phyloP scores from a whole-genome alignment of 176 grass and related monocot genomes.

The Oryza rufipogon region DNA sequence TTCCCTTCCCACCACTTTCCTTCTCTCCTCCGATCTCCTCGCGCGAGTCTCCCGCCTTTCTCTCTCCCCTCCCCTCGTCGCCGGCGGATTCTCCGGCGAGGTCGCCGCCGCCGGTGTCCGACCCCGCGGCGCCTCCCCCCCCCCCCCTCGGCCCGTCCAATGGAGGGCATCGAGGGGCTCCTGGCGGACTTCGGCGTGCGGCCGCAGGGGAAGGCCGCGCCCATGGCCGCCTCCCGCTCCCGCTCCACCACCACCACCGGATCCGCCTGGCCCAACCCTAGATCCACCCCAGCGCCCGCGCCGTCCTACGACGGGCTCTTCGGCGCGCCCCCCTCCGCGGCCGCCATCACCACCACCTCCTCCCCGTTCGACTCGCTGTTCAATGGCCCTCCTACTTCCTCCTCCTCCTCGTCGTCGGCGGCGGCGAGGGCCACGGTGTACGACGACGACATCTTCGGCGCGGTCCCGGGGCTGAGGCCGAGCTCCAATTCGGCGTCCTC shows the following conservation, averaged over 20 bases:
- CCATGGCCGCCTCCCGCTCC: constrained; percentile 54
- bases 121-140: background rate
- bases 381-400: constrained; percentile 30
- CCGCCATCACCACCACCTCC: constrained; percentile 14
- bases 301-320: constrained; percentile 53
- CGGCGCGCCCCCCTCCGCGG: constrained; percentile 23
- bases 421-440: constrained; percentile 6
- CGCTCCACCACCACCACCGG: constrained; percentile 3
- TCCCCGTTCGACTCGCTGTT: constrained; percentile 51
- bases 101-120: background rate
- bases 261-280: constrained; percentile 42
- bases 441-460: constrained; percentile 62
- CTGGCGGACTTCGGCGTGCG: constrained; percentile 81
- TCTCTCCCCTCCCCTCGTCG: background rate
- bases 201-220: constrained; percentile 71
- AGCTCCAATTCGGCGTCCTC: constrained; percentile 27
- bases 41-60: background rate
- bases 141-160: constrained; percentile 15
- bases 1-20: background rate
- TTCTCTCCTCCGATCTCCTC: constrained; percentile 22
- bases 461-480: constrained; percentile 36
- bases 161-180: constrained; percentile 86
- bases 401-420: background rate
- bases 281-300: constrained; percentile 42
- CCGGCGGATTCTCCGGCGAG: constrained; percentile 36